Evolutionary conservation across 768 basidiomycete species (phyloP).

Genomic region (Tricholoma flavovirens): DNA sequence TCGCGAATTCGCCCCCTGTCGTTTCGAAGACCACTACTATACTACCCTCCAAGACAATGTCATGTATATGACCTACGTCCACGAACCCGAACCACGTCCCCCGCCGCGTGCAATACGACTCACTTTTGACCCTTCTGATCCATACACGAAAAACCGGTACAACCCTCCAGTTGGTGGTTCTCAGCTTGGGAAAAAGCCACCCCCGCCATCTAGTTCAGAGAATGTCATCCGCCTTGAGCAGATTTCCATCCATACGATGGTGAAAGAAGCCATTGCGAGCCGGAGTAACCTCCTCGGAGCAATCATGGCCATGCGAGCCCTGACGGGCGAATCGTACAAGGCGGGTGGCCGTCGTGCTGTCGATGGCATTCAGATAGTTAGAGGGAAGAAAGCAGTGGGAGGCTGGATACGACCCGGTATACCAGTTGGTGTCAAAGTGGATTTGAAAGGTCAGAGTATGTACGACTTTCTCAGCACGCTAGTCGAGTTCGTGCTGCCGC

Average conservation of each 20-base stretch:
- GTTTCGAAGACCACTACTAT: conserved; percentile 82
- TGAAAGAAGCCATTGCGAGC: conserved; percentile 71
- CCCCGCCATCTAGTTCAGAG: conserved; percentile 59
- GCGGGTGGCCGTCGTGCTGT: conserved; percentile 67
- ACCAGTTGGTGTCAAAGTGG: conserved; percentile 86
- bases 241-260: conserved; percentile 82
- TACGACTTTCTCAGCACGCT: conserved; percentile 88
- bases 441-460: conserved; percentile 87
- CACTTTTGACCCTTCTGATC: conserved; percentile 69
- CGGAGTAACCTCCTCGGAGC: conserved; percentile 74
- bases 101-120: conserved; percentile 55
- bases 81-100: conserved; percentile 53
- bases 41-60: conserved; percentile 78
- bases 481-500: conserved; percentile 92
- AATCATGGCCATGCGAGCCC: conserved; percentile 80
- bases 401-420: conserved; percentile 83
- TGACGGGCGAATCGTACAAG: conserved; percentile 76
- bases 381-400: conserved; percentile 60
- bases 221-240: conserved; percentile 75
- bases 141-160: conserved; percentile 74
- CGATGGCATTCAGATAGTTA: conserved; percentile 75
- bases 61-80: conserved; percentile 92
- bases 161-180: conserved; percentile 73
- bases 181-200: conserved; percentile 58
- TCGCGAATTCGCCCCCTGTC: conserved; percentile 65